phyloP scores from a whole-genome alignment of 2,329 filamentous ascomycete genomes.

The Fusarium sp. region DNA sequence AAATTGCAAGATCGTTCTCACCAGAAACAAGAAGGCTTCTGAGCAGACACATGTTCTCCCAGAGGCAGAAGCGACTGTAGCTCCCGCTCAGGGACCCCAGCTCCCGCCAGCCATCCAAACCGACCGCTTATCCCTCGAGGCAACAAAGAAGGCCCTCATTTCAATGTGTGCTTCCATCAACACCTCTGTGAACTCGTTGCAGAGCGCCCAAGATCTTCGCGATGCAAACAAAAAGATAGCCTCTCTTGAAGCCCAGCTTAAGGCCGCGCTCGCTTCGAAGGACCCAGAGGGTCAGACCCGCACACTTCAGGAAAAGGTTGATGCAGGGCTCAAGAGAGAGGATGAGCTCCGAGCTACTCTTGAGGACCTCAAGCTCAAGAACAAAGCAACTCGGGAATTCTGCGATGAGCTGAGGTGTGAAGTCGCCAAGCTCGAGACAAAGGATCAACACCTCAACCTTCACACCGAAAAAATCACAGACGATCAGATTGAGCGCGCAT shows the following conservation, averaged over 20 bases:
- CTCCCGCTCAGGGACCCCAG: not conserved
- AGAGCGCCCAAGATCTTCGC: not conserved
- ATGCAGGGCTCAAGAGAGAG: not conserved
- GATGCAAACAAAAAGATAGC: not conserved
- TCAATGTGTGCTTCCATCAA: not conserved
- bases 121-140: not conserved
- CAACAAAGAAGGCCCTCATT: not conserved
- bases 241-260: slow-evolving; percentile 7
- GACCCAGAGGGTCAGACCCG: not conserved
- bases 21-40: slow-evolving; percentile 3
- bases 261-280: not conserved
- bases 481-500: not conserved
- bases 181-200: no score
- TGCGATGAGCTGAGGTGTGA: not conserved
- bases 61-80: not conserved
- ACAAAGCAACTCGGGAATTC: not conserved
- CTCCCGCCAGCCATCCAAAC: not conserved
- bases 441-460: not conserved
- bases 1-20: slow-evolving; percentile 15
- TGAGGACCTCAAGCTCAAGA: not conserved
- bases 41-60: not conserved
- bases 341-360: not conserved
- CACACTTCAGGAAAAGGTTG: not conserved
- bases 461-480: slow-evolving; percentile 25
- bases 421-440: not conserved